Conservation (phyloP, 1,284 basidiomycete genomes). For the Ganoderma lucidum region DNA sequence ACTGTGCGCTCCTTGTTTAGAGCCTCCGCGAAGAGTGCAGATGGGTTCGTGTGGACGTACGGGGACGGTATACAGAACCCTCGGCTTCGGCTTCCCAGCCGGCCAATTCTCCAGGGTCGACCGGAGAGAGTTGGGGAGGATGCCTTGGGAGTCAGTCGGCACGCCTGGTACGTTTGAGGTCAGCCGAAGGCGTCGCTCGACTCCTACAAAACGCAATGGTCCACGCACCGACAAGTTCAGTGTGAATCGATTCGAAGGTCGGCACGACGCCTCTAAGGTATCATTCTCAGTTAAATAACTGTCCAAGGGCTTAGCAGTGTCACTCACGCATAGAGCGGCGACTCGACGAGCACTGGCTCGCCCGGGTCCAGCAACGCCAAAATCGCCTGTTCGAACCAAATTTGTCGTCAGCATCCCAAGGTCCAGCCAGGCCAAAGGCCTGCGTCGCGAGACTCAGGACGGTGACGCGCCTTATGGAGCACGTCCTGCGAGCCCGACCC, state of each 20-base stretch:
- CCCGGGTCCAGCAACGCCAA: constrained; percentile 77
- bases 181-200: not conserved
- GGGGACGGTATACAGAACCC: constrained; percentile 84
- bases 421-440: not conserved
- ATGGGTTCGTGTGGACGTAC: constrained; percentile 48
- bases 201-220: no score
- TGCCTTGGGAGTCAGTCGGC: constrained; percentile 83
- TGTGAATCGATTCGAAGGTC: constrained; percentile 61
- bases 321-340: constrained; percentile 84
- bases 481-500: constrained; percentile 91
- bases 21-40: constrained; percentile 51
- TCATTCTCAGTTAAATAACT: constrained; percentile 4
- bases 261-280: constrained; percentile 64
- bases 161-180: constrained; percentile 60
- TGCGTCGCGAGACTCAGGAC: constrained; percentile 34
- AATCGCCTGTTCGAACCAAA: constrained; percentile 52
- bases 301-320: not conserved
- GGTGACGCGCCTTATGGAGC: constrained; percentile 71
- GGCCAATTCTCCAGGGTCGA: constrained; percentile 82
- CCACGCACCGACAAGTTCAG: constrained; percentile 64
- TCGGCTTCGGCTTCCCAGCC: constrained; percentile 74
- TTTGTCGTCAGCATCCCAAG: not conserved
- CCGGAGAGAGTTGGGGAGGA: constrained; percentile 70
- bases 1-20: constrained; percentile 48
- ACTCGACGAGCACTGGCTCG: constrained; percentile 86